Base-by-base conservation (phyloP, 257 asterid genomes). In the Cinchona pubescens region DNA sequence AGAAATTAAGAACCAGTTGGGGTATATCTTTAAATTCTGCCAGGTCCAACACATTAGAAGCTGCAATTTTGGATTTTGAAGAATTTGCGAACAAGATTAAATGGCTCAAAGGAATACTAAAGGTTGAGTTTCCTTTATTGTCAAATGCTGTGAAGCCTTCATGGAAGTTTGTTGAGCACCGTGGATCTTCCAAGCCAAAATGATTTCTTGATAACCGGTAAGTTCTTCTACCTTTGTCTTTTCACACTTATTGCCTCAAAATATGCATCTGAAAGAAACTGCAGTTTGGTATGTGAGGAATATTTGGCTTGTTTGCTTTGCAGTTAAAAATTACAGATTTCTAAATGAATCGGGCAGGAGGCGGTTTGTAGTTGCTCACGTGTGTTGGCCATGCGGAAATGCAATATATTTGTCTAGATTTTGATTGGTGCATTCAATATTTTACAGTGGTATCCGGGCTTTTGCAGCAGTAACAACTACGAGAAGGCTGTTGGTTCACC, bases 111-210 rank as follows among this genome's bases (percentile, higher is more conserved):
- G 53, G 72, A 29, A 48, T 79, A 30, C 7, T 82, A 25, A 67
- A 46, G 72, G 67, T 53, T 4, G 73, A 78, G 27, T 42, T 0
- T 29, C 79, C 76, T 61, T n/a, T n/a, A n/a, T 3, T 56, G 69
- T 62, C 79, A 15, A 32, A 72, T 37, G 71, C 65, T 55, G 48
- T 29, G 16, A 64, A 32, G 42, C 59, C 80, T 65, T 46, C 79
- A 9, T 82, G 81, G 83, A 68, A 75, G 70, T 79, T 82, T 29
- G 68, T 82, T 58, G 84, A 82, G 59, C 81, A 71, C 48, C 79
- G 66, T 16, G 73, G 77, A n/a, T 40, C 79, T 14, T 69, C 77
- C 19, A 32, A 56, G 37, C 67, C 61, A 9, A 75, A 61, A 75
- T 79, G 60, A 82, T 10, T 30, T 21, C 34, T 45, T 67, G 30